Base-by-base conservation (phyloP, 768 basidiomycete species). In the Antrodiella citrinella region DNA sequence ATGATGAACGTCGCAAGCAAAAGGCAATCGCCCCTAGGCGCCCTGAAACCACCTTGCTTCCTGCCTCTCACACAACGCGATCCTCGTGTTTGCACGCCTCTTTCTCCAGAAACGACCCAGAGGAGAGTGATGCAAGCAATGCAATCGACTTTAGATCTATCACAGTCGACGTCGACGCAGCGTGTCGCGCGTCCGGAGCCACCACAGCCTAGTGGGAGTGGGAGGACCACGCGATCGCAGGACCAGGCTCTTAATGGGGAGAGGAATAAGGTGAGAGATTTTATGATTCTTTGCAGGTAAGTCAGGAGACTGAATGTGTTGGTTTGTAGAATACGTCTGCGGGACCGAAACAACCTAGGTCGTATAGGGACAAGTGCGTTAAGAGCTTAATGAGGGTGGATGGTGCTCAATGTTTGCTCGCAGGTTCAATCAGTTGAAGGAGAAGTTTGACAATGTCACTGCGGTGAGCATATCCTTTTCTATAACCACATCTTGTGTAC, bases 371-470 rank as follows among this genome's bases (percentile, higher is more conserved):
- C 10, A 52, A 51, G 48, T 50, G 24, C n/a, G 51, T 39, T 7
- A 35, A 15, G 15, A 7, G 7, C 7, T 15, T 15, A 7, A 35
- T 35, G 30, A 7, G 30, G 7, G 7, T 35, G 30, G 30, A 43
- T 43, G 18, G 10, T 38, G 35, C 35, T 10, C 10, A 10, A 18
- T 18, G 18, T 38, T 10, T 18, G 35, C 35, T 38, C 13, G 2
- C 9, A 57, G 56, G 41, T 57, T 57, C 48, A 46, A 51, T 18
- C 38, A 43, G 1, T 42, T 57, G 48, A 45, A 48, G 25, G 56
- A 57, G 45, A 45, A 49, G 23, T 57, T 54, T 35, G 56, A 57
- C 9, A 42, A 52, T 18, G 56, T 57, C 40, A 52, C 30, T 15
- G 43, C 46, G 10, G 56, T 57, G 39, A 46, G 56, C 50, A 25